Evolutionary conservation across 1,139 yeast genomes (phyloP), one percentile per base, ranked within the genome.

Genomic region (Taphrina deformans): DNA sequence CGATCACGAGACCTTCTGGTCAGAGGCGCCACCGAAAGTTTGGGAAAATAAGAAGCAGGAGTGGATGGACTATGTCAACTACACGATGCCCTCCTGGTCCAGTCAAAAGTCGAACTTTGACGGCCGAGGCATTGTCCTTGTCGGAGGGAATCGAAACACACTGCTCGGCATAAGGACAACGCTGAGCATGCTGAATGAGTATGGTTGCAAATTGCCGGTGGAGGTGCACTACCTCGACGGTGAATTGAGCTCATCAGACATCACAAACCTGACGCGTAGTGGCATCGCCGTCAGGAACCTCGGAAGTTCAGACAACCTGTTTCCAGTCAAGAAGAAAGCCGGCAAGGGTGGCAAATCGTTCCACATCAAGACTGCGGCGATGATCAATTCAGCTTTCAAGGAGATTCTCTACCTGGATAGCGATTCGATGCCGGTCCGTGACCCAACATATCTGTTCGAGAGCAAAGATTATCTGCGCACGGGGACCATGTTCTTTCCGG

Each of bases 331-430:
- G 59, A 61, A 61, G 53, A 51, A 52, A 53, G 65, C 59, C 18
- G 65, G 65, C 35, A 61, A 61, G 27, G 63, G 63, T 10, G 65
- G 59, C 38, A 61, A 61, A 29, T 51, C 53, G 14, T 61, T 61
- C 38, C 65, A 61, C 59, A 61, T 61, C 65, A 61, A 61, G 65
- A 61, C 59, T 16, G 65, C 65, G 14, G 65, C 65, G 21, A 61
- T 61, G 58, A 61, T 61, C 59, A 61, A 61, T 16, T 52, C 59
- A 12, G 53, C 52, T 18, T 61, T 61, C 59, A 44, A 52, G 46
- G 65, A 61, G 24, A 52, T 61, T 23, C 65, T 61, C 21, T 61
- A 61, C 35, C 59, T 61, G 16, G 65, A 61, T 46, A 52, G 59
- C n/a, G 65, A 61, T 38, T 61, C 65, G 29, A 61, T 61, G 65